These are phyloP conservation scores for Moricandia moricandioides DNA, from an alignment of 345 rosid genomes.

Conservation along the genomic window DNA sequence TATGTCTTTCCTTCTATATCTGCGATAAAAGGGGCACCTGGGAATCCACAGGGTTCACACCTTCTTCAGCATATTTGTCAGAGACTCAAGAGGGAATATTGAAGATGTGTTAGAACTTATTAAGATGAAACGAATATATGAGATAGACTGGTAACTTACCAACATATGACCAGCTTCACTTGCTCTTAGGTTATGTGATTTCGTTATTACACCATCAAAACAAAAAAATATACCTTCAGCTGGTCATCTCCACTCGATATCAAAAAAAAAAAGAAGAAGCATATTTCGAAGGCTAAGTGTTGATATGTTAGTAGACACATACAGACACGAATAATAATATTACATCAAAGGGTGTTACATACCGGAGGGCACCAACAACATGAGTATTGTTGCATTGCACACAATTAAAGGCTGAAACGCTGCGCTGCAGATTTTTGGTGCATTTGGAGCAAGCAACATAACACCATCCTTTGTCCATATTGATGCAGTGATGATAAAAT, in stretches of 20 bases:
- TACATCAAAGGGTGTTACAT: too few species aligned
- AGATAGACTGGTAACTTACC: not conserved
- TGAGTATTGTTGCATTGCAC: not conserved
- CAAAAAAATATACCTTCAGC: too few species aligned
- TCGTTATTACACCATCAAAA: too few species aligned
- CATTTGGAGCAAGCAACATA: not conserved
- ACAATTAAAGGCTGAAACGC: not conserved
- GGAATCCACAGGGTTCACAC: not conserved
- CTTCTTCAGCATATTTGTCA: not conserved
- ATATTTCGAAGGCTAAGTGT: too few species aligned
- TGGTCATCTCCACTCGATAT: too few species aligned
- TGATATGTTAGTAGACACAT: too few species aligned
- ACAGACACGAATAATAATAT: not conserved
- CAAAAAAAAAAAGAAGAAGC: too few species aligned
- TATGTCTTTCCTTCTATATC: not conserved
- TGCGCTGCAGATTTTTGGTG: not conserved
- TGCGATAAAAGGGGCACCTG: not conserved
- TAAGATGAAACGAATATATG: not conserved
- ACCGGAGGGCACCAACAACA: too few species aligned
- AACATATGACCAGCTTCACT: too few species aligned
- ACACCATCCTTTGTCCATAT: not conserved
- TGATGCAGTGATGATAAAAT: not conserved
- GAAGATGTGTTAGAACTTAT: not conserved
- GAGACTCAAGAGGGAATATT: too few species aligned
- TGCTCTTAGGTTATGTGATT: too few species aligned